phyloP scores from a whole-genome alignment of 1,284 basidiomycete species.

The Erythrobasidium hasegawianum region DNA sequence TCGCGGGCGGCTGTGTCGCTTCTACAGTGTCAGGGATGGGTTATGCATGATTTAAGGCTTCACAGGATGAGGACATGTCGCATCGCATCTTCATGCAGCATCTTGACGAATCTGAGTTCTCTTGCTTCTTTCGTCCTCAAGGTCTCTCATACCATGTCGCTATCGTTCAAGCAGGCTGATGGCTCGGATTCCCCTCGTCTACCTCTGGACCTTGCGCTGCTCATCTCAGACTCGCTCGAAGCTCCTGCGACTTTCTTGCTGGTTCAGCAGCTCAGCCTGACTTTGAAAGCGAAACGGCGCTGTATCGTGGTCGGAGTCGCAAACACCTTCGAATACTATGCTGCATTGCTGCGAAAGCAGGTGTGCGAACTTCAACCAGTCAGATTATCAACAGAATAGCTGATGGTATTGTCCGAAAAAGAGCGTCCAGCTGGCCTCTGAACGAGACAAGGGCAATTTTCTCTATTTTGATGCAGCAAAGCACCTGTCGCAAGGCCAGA shows the following conservation, averaged over 20 bases:
- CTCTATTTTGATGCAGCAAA: slow-evolving; percentile 33
- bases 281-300: slow-evolving; percentile 25
- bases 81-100: too few species aligned
- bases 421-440: slow-evolving; percentile 39
- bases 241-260: slow-evolving; percentile 36
- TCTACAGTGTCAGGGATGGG: too few species aligned
- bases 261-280: slow-evolving; percentile 26
- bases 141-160: not conserved
- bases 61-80: too few species aligned
- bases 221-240: slow-evolving; percentile 40
- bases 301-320: slow-evolving; percentile 37
- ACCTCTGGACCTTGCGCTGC: slow-evolving; percentile 21
- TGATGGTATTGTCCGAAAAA: not conserved
- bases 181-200: slow-evolving; percentile 20
- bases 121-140: too few species aligned
- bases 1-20: too few species aligned
- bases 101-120: too few species aligned
- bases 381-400: not conserved
- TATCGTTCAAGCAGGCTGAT: slow-evolving; percentile 15
- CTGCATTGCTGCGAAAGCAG: slow-evolving; percentile 34
- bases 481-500: not conserved
- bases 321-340: slow-evolving; percentile 37
- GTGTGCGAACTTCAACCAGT: slow-evolving; percentile 10
- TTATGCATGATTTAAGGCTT: too few species aligned
- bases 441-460: slow-evolving; percentile 32